Percentiles rank a stretch among this genome's conserved stretches.
Evolutionary conservation across 139 green algal genomes (phyloP).

Genomic region (Chlamydomonas eustigma): DNA sequence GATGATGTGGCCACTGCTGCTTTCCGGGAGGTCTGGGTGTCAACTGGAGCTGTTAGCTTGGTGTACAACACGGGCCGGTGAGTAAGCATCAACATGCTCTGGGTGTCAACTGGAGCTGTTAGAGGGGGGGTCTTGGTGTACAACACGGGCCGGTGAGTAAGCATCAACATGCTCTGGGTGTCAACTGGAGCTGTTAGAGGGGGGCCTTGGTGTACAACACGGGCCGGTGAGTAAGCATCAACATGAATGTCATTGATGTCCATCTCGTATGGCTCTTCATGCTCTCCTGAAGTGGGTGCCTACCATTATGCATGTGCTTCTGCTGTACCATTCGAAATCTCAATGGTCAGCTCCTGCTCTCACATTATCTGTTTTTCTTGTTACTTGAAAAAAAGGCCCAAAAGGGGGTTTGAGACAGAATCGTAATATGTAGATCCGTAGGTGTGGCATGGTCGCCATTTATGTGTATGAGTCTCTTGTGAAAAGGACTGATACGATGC

Average conservation of each 20-base stretch:
- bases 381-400: no score
- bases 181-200: not conserved
- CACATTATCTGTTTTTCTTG: no score
- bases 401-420: no score
- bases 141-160: constrained; percentile 67
- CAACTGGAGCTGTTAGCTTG: constrained; percentile 45
- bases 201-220: not conserved
- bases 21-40: constrained; percentile 78
- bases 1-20: constrained; percentile 51
- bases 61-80: constrained; percentile 81
- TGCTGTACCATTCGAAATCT: no score
- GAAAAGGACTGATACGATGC: no score
- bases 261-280: not conserved
- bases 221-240: not conserved
- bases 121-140: constrained; percentile 65
- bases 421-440: no score
- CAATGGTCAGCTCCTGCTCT: no score
- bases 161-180: not conserved
- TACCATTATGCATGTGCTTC: not conserved
- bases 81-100: no score
- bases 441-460: no score
- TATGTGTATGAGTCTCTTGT: no score
- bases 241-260: not conserved
- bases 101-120: constrained; percentile 45
- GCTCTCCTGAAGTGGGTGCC: not conserved